phyloP scores from a whole-genome alignment of 2,329 filamentous ascomycete genomes.

The Penicillium sp. region DNA sequence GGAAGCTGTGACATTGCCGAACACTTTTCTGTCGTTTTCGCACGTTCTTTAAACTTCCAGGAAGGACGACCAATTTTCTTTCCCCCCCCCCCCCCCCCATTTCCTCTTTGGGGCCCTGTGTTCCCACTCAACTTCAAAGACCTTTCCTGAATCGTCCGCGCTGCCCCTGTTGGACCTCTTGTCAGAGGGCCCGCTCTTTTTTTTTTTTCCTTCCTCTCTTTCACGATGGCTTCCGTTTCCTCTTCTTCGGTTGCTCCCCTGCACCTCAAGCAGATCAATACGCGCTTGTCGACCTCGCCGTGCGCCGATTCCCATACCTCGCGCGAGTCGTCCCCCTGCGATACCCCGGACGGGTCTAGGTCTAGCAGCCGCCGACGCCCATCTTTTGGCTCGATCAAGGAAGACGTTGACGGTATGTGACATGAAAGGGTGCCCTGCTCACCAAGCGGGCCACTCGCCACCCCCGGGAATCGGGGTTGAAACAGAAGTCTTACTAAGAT shows the following conservation, averaged over 20 bases:
- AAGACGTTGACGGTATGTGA: slow-evolving; percentile 37
- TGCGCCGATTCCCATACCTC: slow-evolving; percentile 21
- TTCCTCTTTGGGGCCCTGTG: slow-evolving; percentile 4
- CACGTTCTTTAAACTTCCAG: no score
- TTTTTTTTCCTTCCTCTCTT: background rate
- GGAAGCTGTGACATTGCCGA: slow-evolving; percentile 21
- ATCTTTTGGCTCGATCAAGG: slow-evolving; percentile 41
- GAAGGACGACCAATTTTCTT: background rate
- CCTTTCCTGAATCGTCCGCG: slow-evolving; percentile 7
- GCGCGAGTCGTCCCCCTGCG: slow-evolving; percentile 31
- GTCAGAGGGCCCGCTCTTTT: slow-evolving; percentile 21
- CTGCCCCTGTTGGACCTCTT: slow-evolving; percentile 11
- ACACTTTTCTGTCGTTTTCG: slow-evolving; percentile 3
- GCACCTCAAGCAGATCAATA: slow-evolving; percentile 22
- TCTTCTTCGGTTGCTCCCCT: slow-evolving; percentile 16
- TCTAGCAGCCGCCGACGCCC: slow-evolving; percentile 37
- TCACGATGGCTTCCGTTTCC: slow-evolving; percentile 27
- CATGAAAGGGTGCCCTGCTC: background rate
- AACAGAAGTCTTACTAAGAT: slow-evolving; percentile 4
- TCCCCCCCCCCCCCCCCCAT: slow-evolving; percentile 11
- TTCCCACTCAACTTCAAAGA: slow-evolving; percentile 4
- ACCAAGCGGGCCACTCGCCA: background rate
- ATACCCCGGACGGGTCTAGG: slow-evolving; percentile 32
- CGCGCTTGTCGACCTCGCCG: slow-evolving; percentile 17
- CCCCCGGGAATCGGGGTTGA: no score